These are phyloP conservation scores for Phialophora macrospora DNA, from an alignment of 2,329 filamentous ascomycete species.

Conservation along the genomic window DNA sequence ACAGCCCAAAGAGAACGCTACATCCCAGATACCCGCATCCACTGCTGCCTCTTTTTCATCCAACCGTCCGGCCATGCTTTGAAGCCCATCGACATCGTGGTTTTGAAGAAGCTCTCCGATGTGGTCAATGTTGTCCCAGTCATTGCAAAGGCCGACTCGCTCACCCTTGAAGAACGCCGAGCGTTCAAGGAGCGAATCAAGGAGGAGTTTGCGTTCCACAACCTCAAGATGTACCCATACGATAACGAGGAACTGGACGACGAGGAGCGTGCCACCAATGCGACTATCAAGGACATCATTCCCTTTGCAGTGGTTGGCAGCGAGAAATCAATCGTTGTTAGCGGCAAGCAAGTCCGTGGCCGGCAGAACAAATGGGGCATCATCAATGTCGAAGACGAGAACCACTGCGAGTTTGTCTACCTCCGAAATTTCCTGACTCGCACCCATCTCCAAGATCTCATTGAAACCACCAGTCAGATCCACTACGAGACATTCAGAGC, in stretches of 20 bases:
- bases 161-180: conserved; percentile 92
- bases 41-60: conserved; percentile 99
- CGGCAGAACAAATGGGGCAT: conserved; percentile 99
- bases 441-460: conserved; percentile 96
- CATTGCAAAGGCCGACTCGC: conserved; percentile 95
- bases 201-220: conserved; percentile 99
- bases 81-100: conserved; percentile 99
- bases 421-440: conserved; percentile 97
- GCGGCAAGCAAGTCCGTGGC: conserved; percentile 94
- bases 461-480: conserved; percentile 99
- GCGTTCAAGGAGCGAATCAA: conserved; percentile 99
- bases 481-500: conserved; percentile 99
- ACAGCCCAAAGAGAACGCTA: conserved; percentile 98
- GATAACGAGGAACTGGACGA: conserved; percentile 99
- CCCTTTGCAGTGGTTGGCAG: conserved; percentile 98
- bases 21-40: conserved; percentile 98
- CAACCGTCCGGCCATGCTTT: conserved; percentile 97
- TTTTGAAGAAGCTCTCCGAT: conserved; percentile 98
- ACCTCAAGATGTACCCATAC: conserved; percentile 99
- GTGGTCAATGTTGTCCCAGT: conserved; percentile 99
- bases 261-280: conserved; percentile 91
- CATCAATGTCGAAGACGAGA: conserved; percentile 99
- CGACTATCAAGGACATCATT: conserved; percentile 95
- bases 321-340: conserved; percentile 96
- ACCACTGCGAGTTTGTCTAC: conserved; percentile 99